Percentiles rank a stretch among this genome's conserved stretches.
Evolutionary conservation across 2,329 filamentous ascomycete genomes (phyloP).

Genomic region (Hypoxylon sp.): DNA sequence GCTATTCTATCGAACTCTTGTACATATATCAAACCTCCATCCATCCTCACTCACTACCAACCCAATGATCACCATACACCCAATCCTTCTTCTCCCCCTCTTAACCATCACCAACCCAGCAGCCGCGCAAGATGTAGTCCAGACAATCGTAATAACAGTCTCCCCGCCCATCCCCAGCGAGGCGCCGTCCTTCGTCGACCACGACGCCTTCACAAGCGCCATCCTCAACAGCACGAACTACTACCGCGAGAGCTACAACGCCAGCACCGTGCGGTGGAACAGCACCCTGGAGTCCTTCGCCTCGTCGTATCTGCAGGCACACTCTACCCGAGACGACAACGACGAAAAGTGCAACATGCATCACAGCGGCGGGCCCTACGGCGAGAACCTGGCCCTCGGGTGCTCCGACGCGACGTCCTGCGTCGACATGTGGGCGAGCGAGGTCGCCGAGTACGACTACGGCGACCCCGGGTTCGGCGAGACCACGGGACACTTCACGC

Average conservation of each 20-base stretch:
- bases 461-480: slow-evolving; percentile 62
- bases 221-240: slow-evolving; percentile 72
- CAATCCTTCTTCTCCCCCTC: slow-evolving; percentile 21
- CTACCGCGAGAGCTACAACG: slow-evolving; percentile 71
- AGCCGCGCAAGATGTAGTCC: slow-evolving; percentile 44
- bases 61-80: no score
- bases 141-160: slow-evolving; percentile 40
- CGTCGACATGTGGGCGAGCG: slow-evolving; percentile 73
- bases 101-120: slow-evolving; percentile 6
- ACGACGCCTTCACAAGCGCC: slow-evolving; percentile 57
- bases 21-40: no score
- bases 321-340: slow-evolving; percentile 30
- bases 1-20: no score
- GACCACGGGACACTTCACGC: slow-evolving; percentile 75
- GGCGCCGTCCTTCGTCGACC: slow-evolving; percentile 46
- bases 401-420: slow-evolving; percentile 66
- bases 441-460: slow-evolving; percentile 68
- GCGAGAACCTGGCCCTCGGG: slow-evolving; percentile 78
- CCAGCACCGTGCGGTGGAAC: slow-evolving; percentile 70
- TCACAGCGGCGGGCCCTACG: slow-evolving; percentile 70
- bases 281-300: slow-evolving; percentile 65
- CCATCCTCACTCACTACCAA: no score
- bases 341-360: slow-evolving; percentile 55
- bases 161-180: slow-evolving; percentile 38
- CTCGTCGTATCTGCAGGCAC: slow-evolving; percentile 53